Evolutionary conservation across 2,329 filamentous ascomycete genomes (phyloP).

Genomic region (Chaetomiaceae sp.): DNA sequence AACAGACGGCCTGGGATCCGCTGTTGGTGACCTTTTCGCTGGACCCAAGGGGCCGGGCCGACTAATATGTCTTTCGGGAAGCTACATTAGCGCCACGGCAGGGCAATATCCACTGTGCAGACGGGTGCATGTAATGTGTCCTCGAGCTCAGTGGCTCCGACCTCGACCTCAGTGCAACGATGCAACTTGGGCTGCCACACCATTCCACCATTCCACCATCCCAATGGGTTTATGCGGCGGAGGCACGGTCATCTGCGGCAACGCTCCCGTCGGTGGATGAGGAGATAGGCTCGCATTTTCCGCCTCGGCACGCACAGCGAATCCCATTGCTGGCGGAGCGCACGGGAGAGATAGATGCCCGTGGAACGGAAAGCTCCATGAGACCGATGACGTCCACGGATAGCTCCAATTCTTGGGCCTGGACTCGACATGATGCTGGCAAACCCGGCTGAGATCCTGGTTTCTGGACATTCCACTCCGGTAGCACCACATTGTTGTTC

Average conservation of each 20-base stretch:
- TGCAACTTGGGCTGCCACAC: too few species aligned
- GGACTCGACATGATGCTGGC: neutral
- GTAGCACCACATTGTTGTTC: neutral
- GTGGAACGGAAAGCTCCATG: neutral
- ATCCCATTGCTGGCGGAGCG: neutral
- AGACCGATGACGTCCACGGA: neutral
- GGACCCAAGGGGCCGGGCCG: constrained; percentile 3
- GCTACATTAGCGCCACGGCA: neutral
- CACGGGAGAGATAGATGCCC: constrained; percentile 2
- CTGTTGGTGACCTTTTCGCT: neutral
- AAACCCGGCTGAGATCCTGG: neutral
- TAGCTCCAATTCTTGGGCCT: neutral
- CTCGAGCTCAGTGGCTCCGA: too few species aligned
- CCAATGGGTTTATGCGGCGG: neutral
- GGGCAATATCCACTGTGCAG: neutral
- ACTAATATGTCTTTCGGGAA: neutral
- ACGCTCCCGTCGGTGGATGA: too few species aligned
- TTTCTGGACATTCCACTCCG: neutral
- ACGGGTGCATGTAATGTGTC: too few species aligned
- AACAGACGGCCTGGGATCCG: neutral
- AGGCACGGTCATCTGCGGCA: too few species aligned
- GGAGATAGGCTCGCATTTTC: too few species aligned
- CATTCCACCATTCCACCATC: neutral
- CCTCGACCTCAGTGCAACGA: too few species aligned
- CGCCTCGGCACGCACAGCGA: neutral